Percentiles rank a stretch among this genome's conserved stretches.
phyloP scores from a whole-genome alignment of 371 early-diverging fungal species.

The Apophysomyces elegans region DNA sequence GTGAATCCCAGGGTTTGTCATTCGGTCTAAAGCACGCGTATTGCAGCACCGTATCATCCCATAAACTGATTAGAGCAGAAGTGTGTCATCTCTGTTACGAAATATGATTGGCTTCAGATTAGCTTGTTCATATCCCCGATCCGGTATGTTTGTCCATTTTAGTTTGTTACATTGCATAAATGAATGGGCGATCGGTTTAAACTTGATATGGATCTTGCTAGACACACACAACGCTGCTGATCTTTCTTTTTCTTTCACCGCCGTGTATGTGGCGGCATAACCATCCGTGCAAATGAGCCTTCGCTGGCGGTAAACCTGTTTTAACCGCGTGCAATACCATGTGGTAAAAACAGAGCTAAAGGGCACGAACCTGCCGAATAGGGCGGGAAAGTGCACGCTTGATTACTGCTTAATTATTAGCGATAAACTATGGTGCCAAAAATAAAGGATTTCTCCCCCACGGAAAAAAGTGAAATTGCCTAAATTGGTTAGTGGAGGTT shows the following conservation, averaged over 20 bases:
- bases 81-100: background rate
- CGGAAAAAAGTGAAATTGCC: background rate
- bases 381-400: background rate
- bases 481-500: background rate
- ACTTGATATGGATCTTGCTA: background rate
- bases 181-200: slow-evolving; percentile 8
- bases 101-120: background rate
- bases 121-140: background rate
- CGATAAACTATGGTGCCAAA: background rate
- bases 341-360: background rate
- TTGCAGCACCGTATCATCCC: background rate
- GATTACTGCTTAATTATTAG: slow-evolving; percentile 1
- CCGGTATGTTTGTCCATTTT: slow-evolving; percentile 7
- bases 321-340: too few relatives aligned
- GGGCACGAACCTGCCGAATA: background rate
- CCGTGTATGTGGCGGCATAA: too few relatives aligned
- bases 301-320: too few relatives aligned
- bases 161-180: slow-evolving; percentile 10
- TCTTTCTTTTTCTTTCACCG: slow-evolving; percentile 3
- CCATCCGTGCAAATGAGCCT: too few relatives aligned
- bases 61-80: slow-evolving; percentile 2
- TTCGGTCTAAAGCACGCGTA: background rate
- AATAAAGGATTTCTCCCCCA: background rate
- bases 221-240: slow-evolving; percentile 10
- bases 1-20: slow-evolving; percentile 2